Evolutionary conservation across 257 asterid species (phyloP), one percentile per base, ranked within the genome.

Genomic region (Fraxinus pennsylvanica): DNA sequence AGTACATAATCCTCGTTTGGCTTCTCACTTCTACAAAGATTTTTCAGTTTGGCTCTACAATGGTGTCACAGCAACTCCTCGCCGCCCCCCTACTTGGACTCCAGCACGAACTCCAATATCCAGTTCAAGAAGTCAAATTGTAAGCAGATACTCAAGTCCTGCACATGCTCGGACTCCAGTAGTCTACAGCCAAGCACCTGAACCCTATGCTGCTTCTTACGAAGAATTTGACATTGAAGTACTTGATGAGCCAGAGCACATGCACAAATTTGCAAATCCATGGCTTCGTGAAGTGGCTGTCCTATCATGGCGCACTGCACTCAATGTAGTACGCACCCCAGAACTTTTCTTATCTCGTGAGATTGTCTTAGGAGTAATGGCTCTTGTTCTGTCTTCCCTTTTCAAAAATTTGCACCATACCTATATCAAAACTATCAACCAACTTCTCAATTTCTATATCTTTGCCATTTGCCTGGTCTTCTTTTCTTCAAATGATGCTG

Each of bases 401-500:
- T 93, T 93, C 88, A 78, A 66, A 78, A 81, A 81, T 9, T 90
- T 93, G 45, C 33, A 80, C 35, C 63, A 61, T 6, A 15, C 69
- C 0, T 86, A 84, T 68, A 88, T 90, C 87, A 79, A 73, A 81
- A 89, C 90, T 73, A 86, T 93, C 80, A 89, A 89, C 57, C 89
- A 86, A 17, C 90, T 93, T 21, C 91, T 92, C 1, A 93, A 93
- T 45, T 91, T 93, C 91, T 93, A 90, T 89, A 92, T 93, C 73
- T 93, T 93, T 68, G 80, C 97, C 39, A 82, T 93, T 52, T 90
- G 96, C 83, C 86, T 93, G 6, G 82, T 90, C 80, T 91, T 93
- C 89, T 93, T 93, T 83, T 93, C 96, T 17, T 93, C 97, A 61
- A 92, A 92, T 22, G 97, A 93, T 9, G 98, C 96, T 0, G 97